phyloP scores from a whole-genome alignment of 2,329 filamentous ascomycete genomes.

The Sporothrix pallida region DNA sequence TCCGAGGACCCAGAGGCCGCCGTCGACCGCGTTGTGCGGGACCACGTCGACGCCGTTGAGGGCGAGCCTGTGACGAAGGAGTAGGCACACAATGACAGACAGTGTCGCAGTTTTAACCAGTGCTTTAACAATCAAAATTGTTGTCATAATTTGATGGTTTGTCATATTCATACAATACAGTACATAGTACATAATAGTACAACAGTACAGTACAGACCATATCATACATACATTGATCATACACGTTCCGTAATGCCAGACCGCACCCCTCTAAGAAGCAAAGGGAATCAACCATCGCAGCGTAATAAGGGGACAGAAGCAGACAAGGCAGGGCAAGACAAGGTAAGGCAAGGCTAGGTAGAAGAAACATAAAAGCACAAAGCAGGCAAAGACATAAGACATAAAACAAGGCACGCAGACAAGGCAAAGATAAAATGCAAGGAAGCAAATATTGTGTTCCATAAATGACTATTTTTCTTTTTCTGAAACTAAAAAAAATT shows the following conservation, averaged over 20 bases:
- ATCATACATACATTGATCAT: constrained; percentile 13
- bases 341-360: not conserved
- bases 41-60: constrained; percentile 58
- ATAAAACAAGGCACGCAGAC: not conserved
- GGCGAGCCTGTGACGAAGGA: constrained; percentile 51
- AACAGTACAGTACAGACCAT: not conserved
- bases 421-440: constrained; percentile 9
- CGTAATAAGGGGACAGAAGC: not conserved
- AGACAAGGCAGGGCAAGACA: constrained; percentile 13
- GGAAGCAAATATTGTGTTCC: constrained; percentile 21
- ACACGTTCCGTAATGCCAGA: not conserved
- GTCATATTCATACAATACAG: constrained; percentile 6
- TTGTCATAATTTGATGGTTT: not conserved
- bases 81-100: not conserved
- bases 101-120: not conserved
- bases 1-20: constrained; percentile 55
- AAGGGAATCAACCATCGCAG: constrained; percentile 12
- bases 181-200: constrained; percentile 1
- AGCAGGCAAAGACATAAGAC: not conserved
- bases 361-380: not conserved
- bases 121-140: constrained; percentile 3
- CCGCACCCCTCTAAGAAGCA: not conserved
- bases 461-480: constrained; percentile 28
- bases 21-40: constrained; percentile 55
- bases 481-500: constrained; percentile 24